Conservation (phyloP, 345 rosid genomes). For the Xanthoceras sorbifolium region DNA sequence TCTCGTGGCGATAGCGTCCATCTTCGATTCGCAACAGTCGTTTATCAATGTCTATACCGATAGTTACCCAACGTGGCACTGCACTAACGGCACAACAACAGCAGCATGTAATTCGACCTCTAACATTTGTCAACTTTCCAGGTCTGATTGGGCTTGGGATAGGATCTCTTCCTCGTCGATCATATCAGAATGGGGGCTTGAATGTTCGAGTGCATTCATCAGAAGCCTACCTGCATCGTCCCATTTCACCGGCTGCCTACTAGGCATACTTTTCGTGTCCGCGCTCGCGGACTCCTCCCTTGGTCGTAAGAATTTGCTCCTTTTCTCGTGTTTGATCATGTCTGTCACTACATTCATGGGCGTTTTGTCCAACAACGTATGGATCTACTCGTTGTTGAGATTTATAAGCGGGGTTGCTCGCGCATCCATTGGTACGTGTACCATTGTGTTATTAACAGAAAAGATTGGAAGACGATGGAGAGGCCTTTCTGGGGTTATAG, state of each 20-base stretch:
- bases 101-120: constrained; percentile 23
- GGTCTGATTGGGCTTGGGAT: constrained; percentile 50
- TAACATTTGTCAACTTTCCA: constrained; percentile 41
- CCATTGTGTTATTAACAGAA: constrained; percentile 47
- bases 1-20: constrained; percentile 48
- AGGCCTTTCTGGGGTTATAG: constrained; percentile 45
- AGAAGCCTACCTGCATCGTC: constrained; percentile 57
- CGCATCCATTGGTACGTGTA: neutral
- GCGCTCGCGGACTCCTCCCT: constrained; percentile 53
- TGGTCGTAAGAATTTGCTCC: constrained; percentile 58
- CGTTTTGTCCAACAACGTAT: constrained; percentile 37
- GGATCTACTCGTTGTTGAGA: constrained; percentile 42
- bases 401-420: neutral
- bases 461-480: constrained; percentile 47
- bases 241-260: constrained; percentile 55
- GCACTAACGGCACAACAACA: constrained; percentile 17
- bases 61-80: constrained; percentile 52
- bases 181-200: constrained; percentile 57
- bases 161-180: constrained; percentile 27
- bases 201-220: constrained; percentile 46
- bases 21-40: constrained; percentile 68
- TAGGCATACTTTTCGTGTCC: constrained; percentile 51
- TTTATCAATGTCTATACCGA: constrained; percentile 64
- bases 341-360: constrained; percentile 37
- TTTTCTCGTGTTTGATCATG: constrained; percentile 45